Evolutionary conservation across 345 rosid species (phyloP).

Genomic region (Citrus inodora): DNA sequence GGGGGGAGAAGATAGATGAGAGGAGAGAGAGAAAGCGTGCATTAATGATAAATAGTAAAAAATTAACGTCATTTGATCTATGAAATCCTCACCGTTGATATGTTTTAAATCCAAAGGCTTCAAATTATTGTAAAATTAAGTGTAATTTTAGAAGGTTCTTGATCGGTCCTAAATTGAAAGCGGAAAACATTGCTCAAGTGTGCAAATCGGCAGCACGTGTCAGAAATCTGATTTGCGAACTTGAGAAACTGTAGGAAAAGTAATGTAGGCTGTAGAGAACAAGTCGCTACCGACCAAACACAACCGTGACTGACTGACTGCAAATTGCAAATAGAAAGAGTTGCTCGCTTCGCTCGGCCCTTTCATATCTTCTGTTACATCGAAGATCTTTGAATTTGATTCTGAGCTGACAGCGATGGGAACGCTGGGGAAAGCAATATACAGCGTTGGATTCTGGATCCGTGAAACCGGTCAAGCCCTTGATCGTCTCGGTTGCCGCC

Average conservation of each 20-base stretch:
- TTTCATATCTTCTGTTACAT: not conserved
- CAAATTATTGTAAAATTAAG: no score
- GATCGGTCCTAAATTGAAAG: no score
- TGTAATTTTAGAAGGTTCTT: no score
- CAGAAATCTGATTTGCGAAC: not conserved
- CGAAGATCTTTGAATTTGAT: not conserved
- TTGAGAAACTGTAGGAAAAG: not conserved
- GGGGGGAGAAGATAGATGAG: no score
- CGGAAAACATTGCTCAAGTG: no score
- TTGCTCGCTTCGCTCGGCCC: not conserved
- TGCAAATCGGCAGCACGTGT: slow-evolving; percentile 4
- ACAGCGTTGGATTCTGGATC: slow-evolving; percentile 91
- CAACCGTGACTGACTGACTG: not conserved
- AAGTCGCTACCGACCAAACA: not conserved
- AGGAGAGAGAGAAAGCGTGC: no score
- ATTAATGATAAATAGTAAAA: no score
- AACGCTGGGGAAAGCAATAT: slow-evolving; percentile 70
- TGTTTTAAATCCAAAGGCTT: no score
- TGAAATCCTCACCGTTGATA: no score
- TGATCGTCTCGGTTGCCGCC: slow-evolving; percentile 93
- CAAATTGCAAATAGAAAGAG: not conserved
- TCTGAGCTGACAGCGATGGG: slow-evolving; percentile 39
- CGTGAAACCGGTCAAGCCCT: slow-evolving; percentile 95
- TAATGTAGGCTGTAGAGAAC: not conserved
- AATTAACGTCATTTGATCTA: accelerated